These are phyloP conservation scores for Tolypocladium album DNA, from an alignment of 2,329 filamentous ascomycete species.

Conservation along the genomic window DNA sequence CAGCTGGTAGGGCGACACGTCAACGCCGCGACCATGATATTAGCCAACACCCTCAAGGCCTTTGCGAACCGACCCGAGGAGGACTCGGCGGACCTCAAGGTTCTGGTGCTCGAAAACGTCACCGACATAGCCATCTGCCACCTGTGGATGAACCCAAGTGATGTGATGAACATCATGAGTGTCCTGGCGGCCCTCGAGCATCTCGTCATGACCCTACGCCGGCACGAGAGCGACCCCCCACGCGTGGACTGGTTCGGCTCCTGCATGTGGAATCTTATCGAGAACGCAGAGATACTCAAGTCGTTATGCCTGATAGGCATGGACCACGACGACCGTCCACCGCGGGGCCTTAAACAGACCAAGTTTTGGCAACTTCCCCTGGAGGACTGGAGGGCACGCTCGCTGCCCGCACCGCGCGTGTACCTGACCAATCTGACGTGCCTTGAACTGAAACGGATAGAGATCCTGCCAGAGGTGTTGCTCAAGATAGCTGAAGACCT, in stretches of 20 bases:
- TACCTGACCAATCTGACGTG: constrained; percentile 26
- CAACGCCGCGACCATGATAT: constrained; percentile 36
- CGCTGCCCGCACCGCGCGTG: constrained; percentile 25
- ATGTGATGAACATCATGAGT: constrained; percentile 36
- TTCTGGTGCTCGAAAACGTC: constrained; percentile 39
- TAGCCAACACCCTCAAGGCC: constrained; percentile 40
- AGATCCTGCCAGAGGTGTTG: constrained; percentile 26
- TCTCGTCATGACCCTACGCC: constrained; percentile 34
- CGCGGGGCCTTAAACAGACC: constrained; percentile 25
- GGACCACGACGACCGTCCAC: constrained; percentile 27
- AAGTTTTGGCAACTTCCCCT: constrained; percentile 22
- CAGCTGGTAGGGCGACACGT: constrained; percentile 35
- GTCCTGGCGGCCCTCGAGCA: constrained; percentile 30
- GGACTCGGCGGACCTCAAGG: constrained; percentile 28
- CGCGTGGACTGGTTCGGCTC: constrained; percentile 28
- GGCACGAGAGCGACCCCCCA: constrained; percentile 26
- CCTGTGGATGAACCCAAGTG: constrained; percentile 40
- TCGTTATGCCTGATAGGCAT: constrained; percentile 38
- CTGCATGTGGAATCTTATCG: constrained; percentile 39
- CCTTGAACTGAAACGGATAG: constrained; percentile 32
- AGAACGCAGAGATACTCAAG: constrained; percentile 30
- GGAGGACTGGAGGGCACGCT: constrained; percentile 28
- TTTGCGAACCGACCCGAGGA: constrained; percentile 34
- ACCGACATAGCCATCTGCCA: constrained; percentile 35
- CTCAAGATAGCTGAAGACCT: constrained; percentile 21